phyloP scores from a whole-genome alignment of 495 filamentous ascomycete genomes.

The Mytilinidion resinicola region DNA sequence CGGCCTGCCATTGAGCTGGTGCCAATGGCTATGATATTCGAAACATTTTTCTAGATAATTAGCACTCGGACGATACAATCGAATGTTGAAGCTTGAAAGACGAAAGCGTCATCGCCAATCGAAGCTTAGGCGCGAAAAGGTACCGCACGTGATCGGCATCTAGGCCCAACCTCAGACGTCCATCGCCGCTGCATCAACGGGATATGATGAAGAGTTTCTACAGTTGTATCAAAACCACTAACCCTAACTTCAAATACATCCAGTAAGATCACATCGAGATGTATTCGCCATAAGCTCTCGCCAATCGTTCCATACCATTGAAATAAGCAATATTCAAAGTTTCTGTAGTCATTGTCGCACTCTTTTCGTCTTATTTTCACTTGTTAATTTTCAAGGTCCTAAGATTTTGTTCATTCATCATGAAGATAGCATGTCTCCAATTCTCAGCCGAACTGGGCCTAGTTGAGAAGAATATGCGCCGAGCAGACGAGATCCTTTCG shows the following conservation, averaged over 20 bases:
- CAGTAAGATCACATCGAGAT: too few relatives aligned
- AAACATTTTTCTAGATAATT: too few relatives aligned
- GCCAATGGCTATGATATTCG: background rate
- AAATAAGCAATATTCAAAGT: too few relatives aligned
- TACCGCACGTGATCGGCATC: conserved; percentile 10
- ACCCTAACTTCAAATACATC: too few relatives aligned
- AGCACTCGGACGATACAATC: background rate
- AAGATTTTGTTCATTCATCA: conserved; percentile 29
- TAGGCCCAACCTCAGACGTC: too few relatives aligned
- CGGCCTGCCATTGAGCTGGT: conserved; percentile 54
- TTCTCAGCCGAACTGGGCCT: conserved; percentile 69
- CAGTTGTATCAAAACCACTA: too few relatives aligned
- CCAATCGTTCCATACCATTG: too few relatives aligned
- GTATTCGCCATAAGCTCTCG: too few relatives aligned
- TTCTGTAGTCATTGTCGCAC: background rate
- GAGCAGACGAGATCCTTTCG: conserved; percentile 64
- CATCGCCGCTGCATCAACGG: too few relatives aligned
- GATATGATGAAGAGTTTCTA: too few relatives aligned
- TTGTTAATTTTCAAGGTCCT: background rate
- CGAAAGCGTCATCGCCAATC: conserved; percentile 18
- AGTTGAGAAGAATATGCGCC: conserved; percentile 65
- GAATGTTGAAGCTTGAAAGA: background rate
- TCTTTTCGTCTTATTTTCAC: background rate
- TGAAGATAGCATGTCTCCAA: conserved; percentile 80
- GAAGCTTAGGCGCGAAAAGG: conserved; percentile 5